These are phyloP conservation scores for Phytophthora pluvialis DNA, from an alignment of 352 stramenopile species.

Conservation along the genomic window DNA sequence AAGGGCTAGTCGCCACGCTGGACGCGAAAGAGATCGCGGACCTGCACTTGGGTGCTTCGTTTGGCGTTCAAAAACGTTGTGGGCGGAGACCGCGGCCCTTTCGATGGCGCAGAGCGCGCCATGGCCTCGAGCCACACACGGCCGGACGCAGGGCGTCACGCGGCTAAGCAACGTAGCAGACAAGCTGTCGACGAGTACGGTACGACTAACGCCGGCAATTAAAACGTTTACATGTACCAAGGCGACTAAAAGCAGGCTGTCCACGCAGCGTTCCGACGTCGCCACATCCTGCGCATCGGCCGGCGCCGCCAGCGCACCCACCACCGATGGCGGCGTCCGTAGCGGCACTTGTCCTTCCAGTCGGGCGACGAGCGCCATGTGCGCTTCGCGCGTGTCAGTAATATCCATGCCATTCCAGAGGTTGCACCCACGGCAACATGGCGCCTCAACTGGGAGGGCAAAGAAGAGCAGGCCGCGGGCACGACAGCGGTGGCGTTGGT, in stretches of 20 bases:
- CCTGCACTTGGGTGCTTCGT: background rate
- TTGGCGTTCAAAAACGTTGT: constrained; percentile 8
- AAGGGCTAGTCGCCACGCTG: constrained; percentile 23
- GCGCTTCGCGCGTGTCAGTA: constrained; percentile 10
- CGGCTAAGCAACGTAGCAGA: constrained; percentile 3
- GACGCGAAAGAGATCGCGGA: constrained; percentile 28
- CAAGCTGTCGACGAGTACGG: background rate
- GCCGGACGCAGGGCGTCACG: background rate
- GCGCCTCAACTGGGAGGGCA: constrained; percentile 14
- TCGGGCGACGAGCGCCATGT: constrained; percentile 3
- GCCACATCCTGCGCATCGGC: constrained; percentile 16
- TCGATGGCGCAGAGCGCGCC: constrained; percentile 10
- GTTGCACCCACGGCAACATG: constrained; percentile 11
- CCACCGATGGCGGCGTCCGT: background rate
- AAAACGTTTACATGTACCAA: background rate
- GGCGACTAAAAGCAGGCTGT: constrained; percentile 28
- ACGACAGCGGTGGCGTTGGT: background rate
- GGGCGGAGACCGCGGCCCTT: constrained; percentile 2
- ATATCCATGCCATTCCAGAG: constrained; percentile 21
- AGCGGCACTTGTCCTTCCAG: constrained; percentile 14
- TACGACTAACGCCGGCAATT: background rate
- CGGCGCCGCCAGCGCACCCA: constrained; percentile 1
- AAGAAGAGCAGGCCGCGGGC: background rate
- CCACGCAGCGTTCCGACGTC: constrained; percentile 21
- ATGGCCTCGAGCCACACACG: background rate